Base-by-base conservation (phyloP, 2,329 filamentous ascomycete species). In the Cercospora sp. region DNA sequence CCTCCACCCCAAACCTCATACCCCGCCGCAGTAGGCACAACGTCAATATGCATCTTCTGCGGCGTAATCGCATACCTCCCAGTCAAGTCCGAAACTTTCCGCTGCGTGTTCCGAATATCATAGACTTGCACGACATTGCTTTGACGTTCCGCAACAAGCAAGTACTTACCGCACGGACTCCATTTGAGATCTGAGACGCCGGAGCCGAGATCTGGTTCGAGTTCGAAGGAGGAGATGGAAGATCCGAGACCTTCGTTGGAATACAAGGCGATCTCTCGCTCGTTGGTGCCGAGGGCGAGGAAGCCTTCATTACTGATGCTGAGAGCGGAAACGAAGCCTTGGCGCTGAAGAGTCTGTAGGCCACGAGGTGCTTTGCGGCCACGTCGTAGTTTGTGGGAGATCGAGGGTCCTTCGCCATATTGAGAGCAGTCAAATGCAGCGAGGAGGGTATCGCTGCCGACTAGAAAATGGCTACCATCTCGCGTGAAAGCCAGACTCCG, bases 1-100 rank as follows among this genome's bases (percentile, higher is more conserved):
- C 87, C 87, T 9, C 88, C 88, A 57, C 80, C 82, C 87, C 87
- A 89, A 20, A 90, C 77, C 72, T 89, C 85, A 72, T 84, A 81
- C 8, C 80, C 78, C 10, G 76, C 78, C 28, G 74, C 73, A 58
- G 69, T 76, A 51, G 69, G 74, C 68, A 80, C 79, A 5, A 89
- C 72, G 75, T 89, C 86, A 30, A 88, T 80, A 2, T 84, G 83
- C 66, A 89, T 75, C n/a, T 83, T 81, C 77, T 89, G 86, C 60
- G 85, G 85, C 1, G 86, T 87, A 7, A 77, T 40, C 6, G 82
- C 82, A 3, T 76, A 74, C 4, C 83, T 68, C 0, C 82, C 82
- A 0, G 62, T 70, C 58, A 88, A 78, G 76, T 83, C 84, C 1
- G 82, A 82, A 3, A 90, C 76, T 28, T 84, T 75, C 64, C 83